Base-by-base conservation (phyloP, 306 rosid species). In the Nissolia schottii region DNA sequence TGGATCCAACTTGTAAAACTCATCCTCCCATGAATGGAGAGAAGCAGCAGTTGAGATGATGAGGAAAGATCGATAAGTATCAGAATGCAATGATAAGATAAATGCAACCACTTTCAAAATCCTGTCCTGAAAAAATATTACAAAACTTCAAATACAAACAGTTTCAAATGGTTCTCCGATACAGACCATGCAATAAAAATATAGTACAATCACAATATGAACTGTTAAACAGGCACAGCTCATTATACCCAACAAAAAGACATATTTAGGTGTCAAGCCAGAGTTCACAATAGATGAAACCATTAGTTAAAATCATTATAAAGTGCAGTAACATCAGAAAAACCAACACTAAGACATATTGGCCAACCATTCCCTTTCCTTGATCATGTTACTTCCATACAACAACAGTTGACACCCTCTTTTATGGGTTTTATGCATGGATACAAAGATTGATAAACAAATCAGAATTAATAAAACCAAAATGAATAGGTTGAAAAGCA, bases 11-110 rank as follows among this genome's bases (percentile, higher is more conserved):
- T 7, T 78, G 58, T 73, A 69, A 70, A 90, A 83, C 73, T 73
- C 84, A 41, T 66, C 53, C 61, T 85, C 89, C 96, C 96, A 90
- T 5, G 18, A 57, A 77, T 31, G 43, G 56, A 90, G 82, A 24
- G 87, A 62, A 43, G 85, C 32, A n/a, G 74, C 63, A 38, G 90
- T 80, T 68, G 96, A 66, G 79, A 90, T 80, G 20, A 90, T 74
- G 59, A 90, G 87, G 75, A 87, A 87, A 61, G 96, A 90, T 14
- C 37, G 87, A 76, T 19, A 62, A 29, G 43, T 55, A 38, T 82
- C 76, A 57, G 84, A 56, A 38, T 67, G 85, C 83, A 90, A 64
- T n/a, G 87, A 75, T 73, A 51, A 71, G 48, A 90, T 79, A 58
- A 87, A 77, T 25, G 84, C 83, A 48, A 78, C 73, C 73, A 80